These are phyloP conservation scores for Calonectria hawksworthii DNA, from an alignment of 2,329 filamentous ascomycete species.

Conservation along the genomic window DNA sequence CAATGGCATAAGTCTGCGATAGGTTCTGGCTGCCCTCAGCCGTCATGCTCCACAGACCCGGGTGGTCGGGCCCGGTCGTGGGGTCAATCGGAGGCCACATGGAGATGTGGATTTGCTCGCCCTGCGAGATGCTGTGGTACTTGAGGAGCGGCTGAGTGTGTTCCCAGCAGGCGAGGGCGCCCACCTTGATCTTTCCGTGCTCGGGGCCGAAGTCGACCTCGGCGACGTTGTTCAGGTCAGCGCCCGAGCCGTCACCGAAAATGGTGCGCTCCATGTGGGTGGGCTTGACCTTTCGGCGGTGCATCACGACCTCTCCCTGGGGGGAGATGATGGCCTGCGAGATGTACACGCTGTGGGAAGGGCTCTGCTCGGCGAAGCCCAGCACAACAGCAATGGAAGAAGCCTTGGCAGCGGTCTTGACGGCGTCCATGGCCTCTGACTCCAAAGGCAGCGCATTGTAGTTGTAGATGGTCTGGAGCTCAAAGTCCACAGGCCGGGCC, in stretches of 20 bases:
- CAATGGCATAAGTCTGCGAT: slow-evolving; percentile 69
- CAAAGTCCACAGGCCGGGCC: slow-evolving; percentile 42
- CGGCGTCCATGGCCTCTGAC: slow-evolving; percentile 55
- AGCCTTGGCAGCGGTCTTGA: slow-evolving; percentile 51
- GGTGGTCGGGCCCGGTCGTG: slow-evolving; percentile 32
- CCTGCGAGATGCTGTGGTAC: slow-evolving; percentile 59
- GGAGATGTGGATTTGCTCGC: slow-evolving; percentile 62
- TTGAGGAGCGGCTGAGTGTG: slow-evolving; percentile 65
- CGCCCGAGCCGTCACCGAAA: slow-evolving; percentile 60
- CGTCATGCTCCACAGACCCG: slow-evolving; percentile 48
- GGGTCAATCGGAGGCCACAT: slow-evolving; percentile 58
- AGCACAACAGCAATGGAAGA: slow-evolving; percentile 58
- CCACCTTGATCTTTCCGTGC: slow-evolving; percentile 52
- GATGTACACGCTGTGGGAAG: slow-evolving; percentile 56
- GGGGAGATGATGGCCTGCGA: slow-evolving; percentile 59
- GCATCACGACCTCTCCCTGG: slow-evolving; percentile 55
- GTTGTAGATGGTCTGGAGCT: slow-evolving; percentile 49
- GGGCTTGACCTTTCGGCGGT: slow-evolving; percentile 65
- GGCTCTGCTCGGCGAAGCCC: slow-evolving; percentile 58
- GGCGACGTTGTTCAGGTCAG: slow-evolving; percentile 56
- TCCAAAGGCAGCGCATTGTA: slow-evolving; percentile 57
- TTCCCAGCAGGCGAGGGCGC: slow-evolving; percentile 64
- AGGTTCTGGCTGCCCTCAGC: slow-evolving; percentile 57
- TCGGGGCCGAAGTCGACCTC: slow-evolving; percentile 53
- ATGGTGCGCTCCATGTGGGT: slow-evolving; percentile 67